Conservation (phyloP, 2,329 filamentous ascomycete genomes). For the Penicillium janthinellum region DNA sequence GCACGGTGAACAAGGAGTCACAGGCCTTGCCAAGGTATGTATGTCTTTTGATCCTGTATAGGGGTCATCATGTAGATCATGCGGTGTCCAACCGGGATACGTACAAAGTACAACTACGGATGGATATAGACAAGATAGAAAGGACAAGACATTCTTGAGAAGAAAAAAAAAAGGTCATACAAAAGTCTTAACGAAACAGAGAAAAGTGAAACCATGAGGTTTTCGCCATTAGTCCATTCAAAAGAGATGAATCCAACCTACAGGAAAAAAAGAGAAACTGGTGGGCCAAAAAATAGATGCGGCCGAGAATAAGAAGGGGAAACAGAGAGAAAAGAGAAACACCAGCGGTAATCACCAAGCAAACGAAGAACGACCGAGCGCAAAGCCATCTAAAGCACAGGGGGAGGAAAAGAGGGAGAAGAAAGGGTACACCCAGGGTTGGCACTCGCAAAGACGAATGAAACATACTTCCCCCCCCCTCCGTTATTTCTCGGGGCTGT, state of each 20-base stretch:
- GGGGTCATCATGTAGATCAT: not conserved
- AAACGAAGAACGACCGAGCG: slow-evolving; percentile 31
- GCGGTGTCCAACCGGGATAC: not conserved
- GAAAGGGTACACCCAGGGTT: slow-evolving; percentile 7
- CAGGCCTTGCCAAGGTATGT: not conserved
- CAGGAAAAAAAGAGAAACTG: slow-evolving; percentile 22
- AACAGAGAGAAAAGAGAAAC: slow-evolving; percentile 22
- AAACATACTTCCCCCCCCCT: slow-evolving; percentile 9
- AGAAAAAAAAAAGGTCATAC: not conserved
- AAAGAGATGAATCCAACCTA: slow-evolving; percentile 40
- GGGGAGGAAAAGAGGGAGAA: slow-evolving; percentile 26
- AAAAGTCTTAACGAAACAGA: not conserved
- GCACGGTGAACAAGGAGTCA: not conserved
- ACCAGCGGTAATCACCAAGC: slow-evolving; percentile 33
- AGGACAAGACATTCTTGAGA: not conserved
- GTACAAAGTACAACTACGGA: not conserved
- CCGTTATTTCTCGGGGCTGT: slow-evolving; percentile 9
- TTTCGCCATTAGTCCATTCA: slow-evolving; percentile 43
- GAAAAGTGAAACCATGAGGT: slow-evolving; percentile 25
- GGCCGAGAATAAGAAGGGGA: slow-evolving; percentile 18
- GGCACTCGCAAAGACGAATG: slow-evolving; percentile 16
- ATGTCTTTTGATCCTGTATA: not conserved
- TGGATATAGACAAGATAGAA: not conserved
- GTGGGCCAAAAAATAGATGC: slow-evolving; percentile 19
- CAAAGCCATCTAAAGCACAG: slow-evolving; percentile 39